These are phyloP conservation scores for Clarireedia homoeocarpa DNA, from an alignment of 2,329 filamentous ascomycete species.

Conservation along the genomic window DNA sequence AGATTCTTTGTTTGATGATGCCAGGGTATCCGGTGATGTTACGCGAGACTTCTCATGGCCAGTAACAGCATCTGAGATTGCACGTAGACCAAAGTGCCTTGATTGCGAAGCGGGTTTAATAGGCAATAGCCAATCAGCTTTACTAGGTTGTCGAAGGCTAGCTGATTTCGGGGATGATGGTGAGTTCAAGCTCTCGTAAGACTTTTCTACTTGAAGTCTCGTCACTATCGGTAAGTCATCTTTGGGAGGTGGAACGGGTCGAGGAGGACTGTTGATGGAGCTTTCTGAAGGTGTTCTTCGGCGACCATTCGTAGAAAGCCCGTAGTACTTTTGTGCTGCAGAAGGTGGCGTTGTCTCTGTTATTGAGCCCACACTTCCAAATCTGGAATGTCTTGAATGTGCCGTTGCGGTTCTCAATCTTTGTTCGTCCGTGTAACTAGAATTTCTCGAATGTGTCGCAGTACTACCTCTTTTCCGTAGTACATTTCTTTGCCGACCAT, in stretches of 20 bases:
- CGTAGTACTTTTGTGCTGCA: conserved; percentile 66
- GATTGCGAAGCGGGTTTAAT: conserved; percentile 40
- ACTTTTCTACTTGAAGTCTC: conserved; percentile 41
- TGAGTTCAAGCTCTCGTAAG: conserved; percentile 20
- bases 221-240: conserved; percentile 52
- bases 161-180: conserved; percentile 37
- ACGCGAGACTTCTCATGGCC: conserved; percentile 46
- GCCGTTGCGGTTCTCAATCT: conserved; percentile 57
- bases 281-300: conserved; percentile 35
- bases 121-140: conserved; percentile 43
- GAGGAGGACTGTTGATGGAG: conserved; percentile 55
- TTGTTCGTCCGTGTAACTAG: conserved; percentile 72
- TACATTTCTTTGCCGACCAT: conserved; percentile 67
- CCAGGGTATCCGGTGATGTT: conserved; percentile 35
- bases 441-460: conserved; percentile 56
- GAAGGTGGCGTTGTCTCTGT: conserved; percentile 53
- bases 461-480: conserved; percentile 69
- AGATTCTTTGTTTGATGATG: conserved; percentile 42
- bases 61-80: conserved; percentile 71
- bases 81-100: conserved; percentile 63
- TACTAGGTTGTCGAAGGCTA: conserved; percentile 36
- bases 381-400: conserved; percentile 66
- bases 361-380: conserved; percentile 71
- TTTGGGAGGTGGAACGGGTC: conserved; percentile 47
- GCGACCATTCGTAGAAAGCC: conserved; percentile 30